Evolutionary conservation across 371 early-diverging fungal species (phyloP), one percentile per base, ranked within the genome.

Genomic region (Zychaea mexicana): DNA sequence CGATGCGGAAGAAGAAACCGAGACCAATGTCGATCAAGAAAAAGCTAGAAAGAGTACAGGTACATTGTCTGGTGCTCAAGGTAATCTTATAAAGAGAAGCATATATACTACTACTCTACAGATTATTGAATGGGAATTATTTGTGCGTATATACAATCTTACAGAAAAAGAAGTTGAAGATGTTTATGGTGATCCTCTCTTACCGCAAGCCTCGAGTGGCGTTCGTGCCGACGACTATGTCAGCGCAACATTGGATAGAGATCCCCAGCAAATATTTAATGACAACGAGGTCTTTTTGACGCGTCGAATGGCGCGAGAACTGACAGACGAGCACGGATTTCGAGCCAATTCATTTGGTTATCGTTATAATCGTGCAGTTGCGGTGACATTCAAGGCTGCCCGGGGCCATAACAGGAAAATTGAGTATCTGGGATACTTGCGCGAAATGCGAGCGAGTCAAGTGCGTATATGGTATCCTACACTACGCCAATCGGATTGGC

Each of bases 201-300:
- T 36, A 24, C 59, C 61, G 26, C 45, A 60, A 26, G 3, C 28
- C 17, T 33, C 28, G n/a, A n/a, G n/a, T n/a, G n/a, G 15, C n/a
- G 42, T 42, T 15, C 7, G n/a, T 17, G 42, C 33, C n/a, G 66
- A 68, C 28, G 78, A 78, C 39, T 74, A 78, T 54, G 69, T 74
- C 3, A 69, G 62, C 22, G 66, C 66, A 3, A 71, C 70, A 15
- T 49, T 75, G 2, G 79, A 78, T 45, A 78, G 62, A 24, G 76
- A 79, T 49, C 76, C 76, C 26, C 38, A 65, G 2, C 79, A 79
- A 31, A 66, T 79, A 24, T 84, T 83, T 52, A 79, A 81, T 49
- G 78, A 83, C 3, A 84, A 76, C n/a, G 82, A 84, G 2, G 80
- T 82, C 0, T 83, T 82, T 42, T 70, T 85, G 60, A 85, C 87